These are phyloP conservation scores for Pythium chondricola DNA, from an alignment of 352 stramenopile species.

Conservation along the genomic window DNA sequence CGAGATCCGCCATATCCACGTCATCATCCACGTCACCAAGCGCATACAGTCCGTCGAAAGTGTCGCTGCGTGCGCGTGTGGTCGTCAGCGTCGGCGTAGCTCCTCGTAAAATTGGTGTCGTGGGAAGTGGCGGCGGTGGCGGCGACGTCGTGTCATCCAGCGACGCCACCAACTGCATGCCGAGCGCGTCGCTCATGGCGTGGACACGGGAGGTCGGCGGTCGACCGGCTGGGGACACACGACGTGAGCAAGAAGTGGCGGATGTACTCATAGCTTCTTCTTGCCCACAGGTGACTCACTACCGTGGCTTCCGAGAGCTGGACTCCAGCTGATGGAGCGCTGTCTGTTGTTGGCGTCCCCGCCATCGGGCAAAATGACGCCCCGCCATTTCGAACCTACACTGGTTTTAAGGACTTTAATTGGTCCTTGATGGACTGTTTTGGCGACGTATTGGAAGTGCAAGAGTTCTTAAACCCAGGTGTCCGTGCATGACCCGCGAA, in stretches of 20 bases:
- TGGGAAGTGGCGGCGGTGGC: neutral
- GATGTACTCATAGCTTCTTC: too few species aligned
- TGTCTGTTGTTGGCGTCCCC: conserved; percentile 1
- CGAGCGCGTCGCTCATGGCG: too few species aligned
- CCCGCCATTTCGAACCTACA: conserved; percentile 13
- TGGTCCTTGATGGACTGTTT: neutral
- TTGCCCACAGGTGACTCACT: neutral
- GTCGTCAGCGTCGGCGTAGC: conserved; percentile 6
- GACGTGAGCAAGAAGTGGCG: too few species aligned
- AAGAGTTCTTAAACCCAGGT: conserved; percentile 6
- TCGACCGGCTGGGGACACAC: too few species aligned
- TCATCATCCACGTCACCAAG: conserved; percentile 18
- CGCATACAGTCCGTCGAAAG: conserved; percentile 21
- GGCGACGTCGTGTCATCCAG: conserved; percentile 5
- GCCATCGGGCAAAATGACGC: conserved; percentile 8
- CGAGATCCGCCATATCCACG: conserved; percentile 44
- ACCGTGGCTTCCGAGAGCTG: too few species aligned
- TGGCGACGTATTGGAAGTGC: neutral
- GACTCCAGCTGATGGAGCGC: too few species aligned
- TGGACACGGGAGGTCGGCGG: too few species aligned
- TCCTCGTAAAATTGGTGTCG: too few species aligned
- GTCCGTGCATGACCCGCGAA: conserved; percentile 17
- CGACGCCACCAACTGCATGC: conserved; percentile 15
- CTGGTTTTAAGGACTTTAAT: conserved; percentile 10
- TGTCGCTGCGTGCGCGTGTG: conserved; percentile 19